A percentile compares a stretch with the other conserved stretches of the same genome.
Conservation (phyloP, 768 basidiomycete genomes). For the Boletus tylopilopsis region DNA sequence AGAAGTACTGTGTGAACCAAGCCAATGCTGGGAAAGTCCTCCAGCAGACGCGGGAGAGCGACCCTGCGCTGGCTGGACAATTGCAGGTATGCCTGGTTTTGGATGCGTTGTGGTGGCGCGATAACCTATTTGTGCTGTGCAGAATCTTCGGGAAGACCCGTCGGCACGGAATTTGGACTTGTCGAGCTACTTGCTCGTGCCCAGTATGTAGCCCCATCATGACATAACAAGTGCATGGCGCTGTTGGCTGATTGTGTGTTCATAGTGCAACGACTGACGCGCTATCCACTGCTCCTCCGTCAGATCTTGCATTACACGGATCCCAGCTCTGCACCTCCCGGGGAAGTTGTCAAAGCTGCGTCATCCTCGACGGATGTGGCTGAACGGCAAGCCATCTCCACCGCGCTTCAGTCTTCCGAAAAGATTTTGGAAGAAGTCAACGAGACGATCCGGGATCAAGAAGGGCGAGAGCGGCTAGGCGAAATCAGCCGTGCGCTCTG, state of each 20-base stretch:
- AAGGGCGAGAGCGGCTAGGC: constrained; percentile 72
- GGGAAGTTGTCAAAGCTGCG: not conserved
- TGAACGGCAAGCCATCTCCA: constrained; percentile 54
- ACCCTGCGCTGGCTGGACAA: constrained; percentile 59
- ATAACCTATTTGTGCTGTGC: not conserved
- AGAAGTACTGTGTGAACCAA: constrained; percentile 94
- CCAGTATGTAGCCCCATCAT: constrained; percentile 52
- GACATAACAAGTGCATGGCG: no score
- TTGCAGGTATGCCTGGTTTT: constrained; percentile 50
- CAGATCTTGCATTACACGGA: constrained; percentile 84
- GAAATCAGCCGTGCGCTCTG: constrained; percentile 76
- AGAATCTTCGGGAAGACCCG: constrained; percentile 78
- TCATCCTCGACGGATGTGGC: constrained; percentile 25
- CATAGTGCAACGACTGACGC: constrained; percentile 91
- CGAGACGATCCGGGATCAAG: constrained; percentile 81
- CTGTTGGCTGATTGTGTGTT: not conserved
- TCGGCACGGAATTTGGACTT: constrained; percentile 78
- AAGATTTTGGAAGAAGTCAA: constrained; percentile 77
- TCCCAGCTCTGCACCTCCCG: constrained; percentile 27
- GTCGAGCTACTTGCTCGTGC: constrained; percentile 87
- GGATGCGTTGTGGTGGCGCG: not conserved
- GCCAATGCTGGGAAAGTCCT: constrained; percentile 70
- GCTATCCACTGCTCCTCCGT: constrained; percentile 87
- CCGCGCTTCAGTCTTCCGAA: constrained; percentile 63
- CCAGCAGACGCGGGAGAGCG: constrained; percentile 65